Base-by-base conservation (phyloP, 345 rosid genomes). In the Citrus unshiu region DNA sequence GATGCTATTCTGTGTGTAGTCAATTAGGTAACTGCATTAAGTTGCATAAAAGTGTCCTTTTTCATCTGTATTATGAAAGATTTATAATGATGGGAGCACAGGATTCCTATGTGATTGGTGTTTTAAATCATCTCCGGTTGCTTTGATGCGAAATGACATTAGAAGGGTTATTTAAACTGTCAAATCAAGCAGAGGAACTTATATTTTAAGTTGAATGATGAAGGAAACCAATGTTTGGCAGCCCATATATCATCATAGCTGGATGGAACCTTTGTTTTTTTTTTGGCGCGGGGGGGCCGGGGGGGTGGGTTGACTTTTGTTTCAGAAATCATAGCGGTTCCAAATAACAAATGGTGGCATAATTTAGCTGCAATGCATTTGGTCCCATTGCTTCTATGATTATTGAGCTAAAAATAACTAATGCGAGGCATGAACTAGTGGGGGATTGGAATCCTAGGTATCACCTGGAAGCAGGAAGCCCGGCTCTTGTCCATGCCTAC, bases 401-500 rank as follows among this genome's bases (percentile, higher is more conserved):
- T 27, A 43, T 59, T 67, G 68, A 14, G 25, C 16, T 13, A 34
- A 49, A 56, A 10, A 35, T 70, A 34, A 32, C 57, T 39, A 60
- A 29, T 73, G 49, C 10, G 51, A 32, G n/a, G 30, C 39, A 5
- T 56, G 76, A 67, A 12, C 68, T 25, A 25, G 37, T 37, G 24
- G 68, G 61, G 64, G 70, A 19, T 29, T 19, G 39, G 70, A 74
- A 62, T 62, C 77, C 77, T 27, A 61, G 16, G 59, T 74, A 39
- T 35, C 77, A 14, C 18, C 59, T 4, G n/a, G 0, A 8, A 18
- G 67, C 5, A 9, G 21, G 40, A 27, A 35, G 21, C 37, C 18
- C 2, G 69, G 62, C 19, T 62, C 69, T 62, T 35, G 25, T n/a
- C 40, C 24, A 34, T 18, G 39, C 10, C 51, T 2, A 25, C 27